phyloP scores from a whole-genome alignment of 139 green algal species.

The Chlamydomonas asymmetrica region DNA sequence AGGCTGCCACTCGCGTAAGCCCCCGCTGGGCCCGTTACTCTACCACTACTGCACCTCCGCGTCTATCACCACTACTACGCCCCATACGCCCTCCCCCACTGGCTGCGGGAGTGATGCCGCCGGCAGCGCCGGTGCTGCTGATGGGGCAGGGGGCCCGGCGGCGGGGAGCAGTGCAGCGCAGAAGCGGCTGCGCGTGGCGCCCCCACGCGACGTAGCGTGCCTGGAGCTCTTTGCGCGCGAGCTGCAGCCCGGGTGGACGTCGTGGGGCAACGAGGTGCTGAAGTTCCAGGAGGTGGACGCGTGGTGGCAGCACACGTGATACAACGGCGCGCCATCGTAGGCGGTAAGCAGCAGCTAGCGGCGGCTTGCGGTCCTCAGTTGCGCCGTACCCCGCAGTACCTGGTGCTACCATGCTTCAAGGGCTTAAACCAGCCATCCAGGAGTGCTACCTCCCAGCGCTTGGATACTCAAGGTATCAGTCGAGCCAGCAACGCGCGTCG shows the following conservation, averaged over 20 bases:
- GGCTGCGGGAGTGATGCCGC: not conserved
- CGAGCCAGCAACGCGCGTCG: too few relatives aligned
- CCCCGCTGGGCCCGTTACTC: constrained; percentile 56
- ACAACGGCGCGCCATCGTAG: too few relatives aligned
- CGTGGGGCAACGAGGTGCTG: constrained; percentile 80
- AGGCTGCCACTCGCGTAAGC: constrained; percentile 67
- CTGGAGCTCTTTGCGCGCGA: constrained; percentile 87
- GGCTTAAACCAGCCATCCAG: too few relatives aligned
- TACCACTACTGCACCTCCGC: not conserved
- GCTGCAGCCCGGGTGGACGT: constrained; percentile 66
- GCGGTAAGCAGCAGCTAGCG: too few relatives aligned
- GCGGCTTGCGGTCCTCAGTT: too few relatives aligned
- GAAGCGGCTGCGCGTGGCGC: not conserved
- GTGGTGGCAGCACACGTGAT: too few relatives aligned
- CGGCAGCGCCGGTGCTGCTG: not conserved
- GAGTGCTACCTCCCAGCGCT: too few relatives aligned
- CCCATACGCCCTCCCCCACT: constrained; percentile 7
- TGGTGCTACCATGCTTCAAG: too few relatives aligned
- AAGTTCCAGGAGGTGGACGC: constrained; percentile 70
- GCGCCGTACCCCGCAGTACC: too few relatives aligned
- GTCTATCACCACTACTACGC: not conserved
- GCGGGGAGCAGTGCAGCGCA: not conserved
- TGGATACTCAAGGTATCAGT: too few relatives aligned
- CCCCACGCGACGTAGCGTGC: not conserved
- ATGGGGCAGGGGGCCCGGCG: too few relatives aligned